These are phyloP conservation scores for Xylaria telfairii DNA, from an alignment of 495 filamentous ascomycete genomes.

Conservation along the genomic window DNA sequence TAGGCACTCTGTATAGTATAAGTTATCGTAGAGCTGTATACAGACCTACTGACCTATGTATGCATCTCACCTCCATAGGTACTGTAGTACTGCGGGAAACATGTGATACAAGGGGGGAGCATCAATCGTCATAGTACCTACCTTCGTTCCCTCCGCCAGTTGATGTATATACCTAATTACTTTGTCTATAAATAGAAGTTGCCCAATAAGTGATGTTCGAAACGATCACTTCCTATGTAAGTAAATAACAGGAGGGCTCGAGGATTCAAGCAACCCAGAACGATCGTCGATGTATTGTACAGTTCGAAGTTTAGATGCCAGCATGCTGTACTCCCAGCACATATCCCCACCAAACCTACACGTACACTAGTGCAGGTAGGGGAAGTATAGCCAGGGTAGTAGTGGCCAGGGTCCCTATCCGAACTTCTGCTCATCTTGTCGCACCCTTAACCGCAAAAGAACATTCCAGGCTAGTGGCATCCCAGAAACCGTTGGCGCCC, in stretches of 20 bases:
- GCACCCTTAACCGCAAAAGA: not conserved
- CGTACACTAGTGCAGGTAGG: not conserved
- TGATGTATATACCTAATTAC: not conserved
- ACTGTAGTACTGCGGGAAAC: not conserved
- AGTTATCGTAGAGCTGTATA: not conserved
- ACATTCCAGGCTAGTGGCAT: not conserved
- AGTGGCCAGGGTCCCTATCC: constrained; percentile 8
- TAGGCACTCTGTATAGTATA: not conserved
- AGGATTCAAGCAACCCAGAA: not conserved
- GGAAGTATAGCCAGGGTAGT: not conserved
- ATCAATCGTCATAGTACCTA: not conserved
- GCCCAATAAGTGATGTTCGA: not conserved
- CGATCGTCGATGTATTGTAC: constrained; percentile 1
- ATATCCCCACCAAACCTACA: not conserved
- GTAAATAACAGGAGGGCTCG: not conserved
- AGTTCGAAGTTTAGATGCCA: not conserved
- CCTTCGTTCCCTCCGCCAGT: not conserved
- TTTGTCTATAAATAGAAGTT: not conserved
- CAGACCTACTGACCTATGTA: not conserved
- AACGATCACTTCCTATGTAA: not conserved
- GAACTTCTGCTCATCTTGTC: constrained; percentile 9
- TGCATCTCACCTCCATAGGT: not conserved
- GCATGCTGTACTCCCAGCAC: not conserved
- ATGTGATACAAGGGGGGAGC: constrained; percentile 1
- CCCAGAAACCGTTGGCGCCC: not conserved